These are phyloP conservation scores for Pyrenopolyporus hunteri DNA, from an alignment of 495 filamentous ascomycete genomes.

Conservation along the genomic window DNA sequence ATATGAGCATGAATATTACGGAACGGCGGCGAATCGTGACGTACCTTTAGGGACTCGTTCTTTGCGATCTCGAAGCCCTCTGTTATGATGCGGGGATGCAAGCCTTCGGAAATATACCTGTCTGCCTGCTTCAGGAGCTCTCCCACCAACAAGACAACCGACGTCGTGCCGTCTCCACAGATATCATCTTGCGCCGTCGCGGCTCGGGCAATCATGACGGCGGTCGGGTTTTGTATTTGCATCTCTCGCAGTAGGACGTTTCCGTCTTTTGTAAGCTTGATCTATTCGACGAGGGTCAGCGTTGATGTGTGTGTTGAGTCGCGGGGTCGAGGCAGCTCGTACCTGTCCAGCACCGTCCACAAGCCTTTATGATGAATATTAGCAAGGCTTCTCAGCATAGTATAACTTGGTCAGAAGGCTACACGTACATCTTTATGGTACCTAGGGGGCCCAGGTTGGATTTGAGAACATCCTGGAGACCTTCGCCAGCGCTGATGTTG, in stretches of 20 bases:
- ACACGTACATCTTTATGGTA: slow-evolving; percentile 90
- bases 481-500: slow-evolving; percentile 96
- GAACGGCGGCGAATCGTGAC: slow-evolving; percentile 3
- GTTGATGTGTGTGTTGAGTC: slow-evolving; percentile 11
- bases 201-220: slow-evolving; percentile 98
- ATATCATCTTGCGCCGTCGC: slow-evolving; percentile 99
- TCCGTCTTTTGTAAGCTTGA: slow-evolving; percentile 99
- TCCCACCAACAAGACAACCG: slow-evolving; percentile 92
- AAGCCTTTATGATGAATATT: slow-evolving; percentile 65
- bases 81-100: slow-evolving; percentile 95
- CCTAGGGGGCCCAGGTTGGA: slow-evolving; percentile 93
- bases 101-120: slow-evolving; percentile 88
- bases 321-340: slow-evolving; percentile 48
- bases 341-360: slow-evolving; percentile 94
- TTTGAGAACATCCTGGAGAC: slow-evolving; percentile 92
- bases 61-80: slow-evolving; percentile 98
- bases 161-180: slow-evolving; percentile 96
- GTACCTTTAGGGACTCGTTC: slow-evolving; percentile 85
- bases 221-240: slow-evolving; percentile 91
- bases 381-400: not conserved
- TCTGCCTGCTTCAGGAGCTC: slow-evolving; percentile 98
- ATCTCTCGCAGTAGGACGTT: slow-evolving; percentile 95
- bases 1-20: slow-evolving; percentile 27
- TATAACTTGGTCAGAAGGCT: not conserved
- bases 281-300: slow-evolving; percentile 58